Conservation (phyloP, 805 yeast species). For the Yamadazyma tumulicola region DNA sequence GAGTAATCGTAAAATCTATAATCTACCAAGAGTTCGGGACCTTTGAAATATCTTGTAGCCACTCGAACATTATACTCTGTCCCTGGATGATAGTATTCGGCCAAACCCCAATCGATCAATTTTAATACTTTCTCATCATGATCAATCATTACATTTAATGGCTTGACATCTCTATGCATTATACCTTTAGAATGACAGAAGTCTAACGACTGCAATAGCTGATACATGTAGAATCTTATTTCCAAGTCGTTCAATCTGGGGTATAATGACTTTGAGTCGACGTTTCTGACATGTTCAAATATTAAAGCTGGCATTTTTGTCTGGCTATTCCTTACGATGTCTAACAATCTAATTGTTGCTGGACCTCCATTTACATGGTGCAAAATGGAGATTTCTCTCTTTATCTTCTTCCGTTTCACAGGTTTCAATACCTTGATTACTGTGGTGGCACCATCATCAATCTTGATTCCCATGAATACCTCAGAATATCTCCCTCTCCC, state of each 20-base stretch:
- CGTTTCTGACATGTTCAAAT: constrained; percentile 80
- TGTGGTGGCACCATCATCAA: constrained; percentile 57
- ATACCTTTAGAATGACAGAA: constrained; percentile 93
- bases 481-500: constrained; percentile 97
- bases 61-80: constrained; percentile 90
- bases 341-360: constrained; percentile 71
- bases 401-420: constrained; percentile 86
- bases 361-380: constrained; percentile 85
- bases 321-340: constrained; percentile 76
- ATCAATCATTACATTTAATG: constrained; percentile 94
- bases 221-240: constrained; percentile 78
- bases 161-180: constrained; percentile 94
- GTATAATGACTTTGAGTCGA: constrained; percentile 77
- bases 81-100: constrained; percentile 88
- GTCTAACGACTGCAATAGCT: constrained; percentile 78
- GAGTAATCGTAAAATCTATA: constrained; percentile 88
- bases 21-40: constrained; percentile 87
- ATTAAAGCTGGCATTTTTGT: constrained; percentile 83
- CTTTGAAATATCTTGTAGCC: constrained; percentile 89
- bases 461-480: constrained; percentile 81
- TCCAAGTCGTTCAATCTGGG: constrained; percentile 74
- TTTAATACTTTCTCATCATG: constrained; percentile 66
- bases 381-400: constrained; percentile 82
- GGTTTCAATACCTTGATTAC: constrained; percentile 91
- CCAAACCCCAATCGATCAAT: constrained; percentile 93